Conservation (phyloP, 2,329 filamentous ascomycete genomes). For the Xylaria sp. region DNA sequence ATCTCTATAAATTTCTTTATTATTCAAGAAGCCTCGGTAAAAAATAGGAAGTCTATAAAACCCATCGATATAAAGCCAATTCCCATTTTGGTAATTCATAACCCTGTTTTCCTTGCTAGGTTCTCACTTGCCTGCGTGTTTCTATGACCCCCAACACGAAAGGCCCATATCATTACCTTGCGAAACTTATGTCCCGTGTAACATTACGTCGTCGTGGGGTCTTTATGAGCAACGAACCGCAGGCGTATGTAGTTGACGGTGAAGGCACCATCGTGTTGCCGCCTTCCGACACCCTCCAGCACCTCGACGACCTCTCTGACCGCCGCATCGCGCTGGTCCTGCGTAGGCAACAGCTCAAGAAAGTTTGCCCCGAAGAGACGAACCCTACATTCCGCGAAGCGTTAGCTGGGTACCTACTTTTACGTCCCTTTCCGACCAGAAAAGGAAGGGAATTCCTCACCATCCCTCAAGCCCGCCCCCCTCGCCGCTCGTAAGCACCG, state of each 20-base stretch:
- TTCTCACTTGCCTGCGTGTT: too few relatives aligned
- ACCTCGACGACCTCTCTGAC: slow-evolving; percentile 5
- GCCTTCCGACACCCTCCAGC: slow-evolving; percentile 5
- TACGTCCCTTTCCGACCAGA: neutral
- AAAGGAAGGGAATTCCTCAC: slow-evolving; percentile 1
- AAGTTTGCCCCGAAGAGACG: slow-evolving; percentile 9
- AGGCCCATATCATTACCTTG: too few relatives aligned
- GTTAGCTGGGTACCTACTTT: neutral
- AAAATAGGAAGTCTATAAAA: too few relatives aligned
- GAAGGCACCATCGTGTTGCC: slow-evolving; percentile 8
- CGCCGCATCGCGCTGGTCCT: slow-evolving; percentile 3
- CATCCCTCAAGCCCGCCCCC: slow-evolving; percentile 7
- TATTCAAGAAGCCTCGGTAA: too few relatives aligned
- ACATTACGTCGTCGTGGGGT: neutral
- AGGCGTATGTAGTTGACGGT: slow-evolving; percentile 9
- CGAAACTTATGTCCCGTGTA: neutral
- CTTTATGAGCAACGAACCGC: slow-evolving; percentile 9
- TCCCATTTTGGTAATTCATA: too few relatives aligned
- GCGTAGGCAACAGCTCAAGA: slow-evolving; percentile 1
- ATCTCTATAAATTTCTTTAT: too few relatives aligned
- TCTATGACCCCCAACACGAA: too few relatives aligned
- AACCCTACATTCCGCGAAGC: neutral
- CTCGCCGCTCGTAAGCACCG: slow-evolving; percentile 3
- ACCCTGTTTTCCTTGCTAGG: too few relatives aligned
- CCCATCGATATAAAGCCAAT: too few relatives aligned